Conservation (phyloP, 2,329 filamentous ascomycete species). For the Botrytis porri region DNA sequence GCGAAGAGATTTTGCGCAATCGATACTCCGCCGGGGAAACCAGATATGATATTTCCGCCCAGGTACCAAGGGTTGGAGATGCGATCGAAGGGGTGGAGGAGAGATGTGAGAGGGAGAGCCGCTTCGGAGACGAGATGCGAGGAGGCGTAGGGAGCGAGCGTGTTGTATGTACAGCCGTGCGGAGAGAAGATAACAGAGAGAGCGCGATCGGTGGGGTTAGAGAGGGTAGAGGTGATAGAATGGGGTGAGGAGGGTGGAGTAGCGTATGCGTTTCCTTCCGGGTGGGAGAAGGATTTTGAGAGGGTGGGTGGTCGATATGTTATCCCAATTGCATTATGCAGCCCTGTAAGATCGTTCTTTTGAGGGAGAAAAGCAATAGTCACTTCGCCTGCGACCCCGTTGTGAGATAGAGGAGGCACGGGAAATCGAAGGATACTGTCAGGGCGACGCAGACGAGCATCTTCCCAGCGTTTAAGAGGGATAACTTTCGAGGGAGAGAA, state of each 20-base stretch:
- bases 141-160: constrained; percentile 54
- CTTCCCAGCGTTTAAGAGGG: constrained; percentile 48
- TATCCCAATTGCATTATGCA: constrained; percentile 68
- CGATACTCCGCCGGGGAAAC: constrained; percentile 54
- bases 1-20: constrained; percentile 54
- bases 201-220: constrained; percentile 43
- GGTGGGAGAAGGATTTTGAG: not conserved
- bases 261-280: constrained; percentile 14
- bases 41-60: constrained; percentile 56
- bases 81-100: constrained; percentile 62
- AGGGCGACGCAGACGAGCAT: constrained; percentile 34
- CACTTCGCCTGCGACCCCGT: constrained; percentile 61
- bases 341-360: constrained; percentile 55
- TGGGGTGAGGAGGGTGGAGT: constrained; percentile 30
- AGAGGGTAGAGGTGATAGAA: constrained; percentile 30
- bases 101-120: constrained; percentile 59
- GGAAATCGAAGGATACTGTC: constrained; percentile 44
- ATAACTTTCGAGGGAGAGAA: constrained; percentile 54
- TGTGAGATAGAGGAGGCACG: constrained; percentile 51
- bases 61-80: constrained; percentile 60
- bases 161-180: constrained; percentile 55
- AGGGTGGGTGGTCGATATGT: constrained; percentile 57
- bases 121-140: constrained; percentile 54
- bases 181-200: constrained; percentile 64
- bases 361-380: constrained; percentile 65